Conservation (phyloP, 257 asterid genomes). For the Apocynum venetum region DNA sequence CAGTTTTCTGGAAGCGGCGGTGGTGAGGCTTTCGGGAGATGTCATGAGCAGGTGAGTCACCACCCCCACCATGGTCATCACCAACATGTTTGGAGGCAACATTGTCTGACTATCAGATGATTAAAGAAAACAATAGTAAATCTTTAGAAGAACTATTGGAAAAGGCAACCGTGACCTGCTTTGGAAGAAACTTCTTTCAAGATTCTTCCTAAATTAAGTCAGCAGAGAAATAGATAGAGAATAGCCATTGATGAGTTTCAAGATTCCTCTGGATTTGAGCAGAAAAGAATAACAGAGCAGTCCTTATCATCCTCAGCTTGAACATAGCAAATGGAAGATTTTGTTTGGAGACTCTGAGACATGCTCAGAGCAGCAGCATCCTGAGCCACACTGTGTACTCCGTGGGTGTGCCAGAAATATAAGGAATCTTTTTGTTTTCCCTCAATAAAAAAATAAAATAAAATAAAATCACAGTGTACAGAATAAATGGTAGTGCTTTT, state of each 20-base stretch:
- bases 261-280: slow-evolving; percentile 1
- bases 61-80: slow-evolving; percentile 18
- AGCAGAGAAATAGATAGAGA: too few relatives aligned
- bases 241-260: neutral
- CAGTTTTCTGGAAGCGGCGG: slow-evolving; percentile 18
- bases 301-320: neutral
- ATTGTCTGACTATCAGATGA: slow-evolving; percentile 13
- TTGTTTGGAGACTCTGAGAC: neutral
- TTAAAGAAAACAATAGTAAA: too few relatives aligned
- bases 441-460: neutral
- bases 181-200: too few relatives aligned
- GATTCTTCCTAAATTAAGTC: too few relatives aligned
- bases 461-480: neutral
- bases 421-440: neutral
- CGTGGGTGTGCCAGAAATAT: neutral
- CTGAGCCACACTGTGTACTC: neutral
- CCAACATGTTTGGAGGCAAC: slow-evolving; percentile 28
- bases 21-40: slow-evolving; percentile 21
- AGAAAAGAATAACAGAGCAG: neutral
- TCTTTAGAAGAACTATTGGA: neutral
- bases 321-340: neutral
- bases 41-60: slow-evolving; percentile 17
- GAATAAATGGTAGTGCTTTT: neutral
- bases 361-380: neutral
- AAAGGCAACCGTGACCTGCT: neutral